Evolutionary conservation across 495 filamentous ascomycete species (phyloP).

Genomic region (Aspergillus taichungensis): DNA sequence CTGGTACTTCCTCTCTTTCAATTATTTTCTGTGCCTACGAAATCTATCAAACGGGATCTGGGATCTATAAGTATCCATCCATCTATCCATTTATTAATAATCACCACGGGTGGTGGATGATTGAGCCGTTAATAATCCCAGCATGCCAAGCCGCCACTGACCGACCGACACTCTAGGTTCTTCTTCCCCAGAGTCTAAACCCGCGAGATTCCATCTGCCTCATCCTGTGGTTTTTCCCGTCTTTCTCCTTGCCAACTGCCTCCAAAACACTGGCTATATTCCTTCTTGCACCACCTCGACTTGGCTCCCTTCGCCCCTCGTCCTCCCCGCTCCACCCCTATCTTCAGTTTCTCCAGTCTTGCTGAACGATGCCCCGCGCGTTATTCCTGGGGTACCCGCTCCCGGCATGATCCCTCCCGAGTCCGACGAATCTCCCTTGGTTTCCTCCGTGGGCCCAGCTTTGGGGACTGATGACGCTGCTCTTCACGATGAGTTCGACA

Average conservation of each 20-base stretch:
- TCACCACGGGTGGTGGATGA: slow-evolving; percentile 1
- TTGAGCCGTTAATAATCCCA: not conserved
- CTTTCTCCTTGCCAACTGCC: not conserved
- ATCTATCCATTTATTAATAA: slow-evolving; percentile 2
- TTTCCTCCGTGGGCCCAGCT: slow-evolving; percentile 19
- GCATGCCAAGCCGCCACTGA: slow-evolving; percentile 28
- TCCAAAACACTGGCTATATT: no score
- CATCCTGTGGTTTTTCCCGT: slow-evolving; percentile 9
- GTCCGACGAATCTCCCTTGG: slow-evolving; percentile 30
- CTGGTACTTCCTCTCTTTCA: no score
- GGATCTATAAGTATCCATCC: no score
- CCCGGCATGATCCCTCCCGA: slow-evolving; percentile 38
- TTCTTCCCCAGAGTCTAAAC: slow-evolving; percentile 26
- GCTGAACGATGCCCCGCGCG: slow-evolving; percentile 33
- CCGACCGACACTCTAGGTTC: slow-evolving; percentile 22
- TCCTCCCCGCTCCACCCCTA: not conserved
- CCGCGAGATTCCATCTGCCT: slow-evolving; percentile 1
- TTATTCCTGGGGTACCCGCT: slow-evolving; percentile 33
- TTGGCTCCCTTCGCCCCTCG: not conserved
- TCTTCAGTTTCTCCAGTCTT: slow-evolving; percentile 7
- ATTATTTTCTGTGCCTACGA: no score
- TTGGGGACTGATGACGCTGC: slow-evolving; percentile 24
- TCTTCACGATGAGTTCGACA: slow-evolving; percentile 32
- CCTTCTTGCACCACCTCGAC: not conserved
- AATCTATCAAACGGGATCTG: no score